phyloP scores from a whole-genome alignment of 2,329 filamentous ascomycete species.

The Gaeumannomyces tritici region DNA sequence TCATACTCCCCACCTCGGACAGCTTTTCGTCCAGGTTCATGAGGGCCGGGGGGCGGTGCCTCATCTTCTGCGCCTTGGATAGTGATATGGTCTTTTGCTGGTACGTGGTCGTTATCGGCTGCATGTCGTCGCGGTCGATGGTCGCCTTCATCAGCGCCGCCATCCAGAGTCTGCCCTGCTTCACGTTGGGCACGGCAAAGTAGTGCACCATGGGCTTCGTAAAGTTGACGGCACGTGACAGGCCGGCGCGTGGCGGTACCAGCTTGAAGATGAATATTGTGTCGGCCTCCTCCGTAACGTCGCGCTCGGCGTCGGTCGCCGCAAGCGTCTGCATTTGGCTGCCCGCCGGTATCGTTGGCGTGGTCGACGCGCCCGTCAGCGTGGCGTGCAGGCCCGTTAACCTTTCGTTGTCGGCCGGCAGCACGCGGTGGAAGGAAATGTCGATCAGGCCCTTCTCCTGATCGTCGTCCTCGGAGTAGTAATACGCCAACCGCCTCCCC shows the following conservation, averaged over 20 bases:
- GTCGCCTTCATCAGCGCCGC: slow-evolving; percentile 97
- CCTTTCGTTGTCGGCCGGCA: slow-evolving; percentile 84
- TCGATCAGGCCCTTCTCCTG: slow-evolving; percentile 95
- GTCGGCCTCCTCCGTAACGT: slow-evolving; percentile 32
- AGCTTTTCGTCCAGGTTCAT: slow-evolving; percentile 56
- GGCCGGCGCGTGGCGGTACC: slow-evolving; percentile 76
- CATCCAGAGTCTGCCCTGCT: slow-evolving; percentile 93
- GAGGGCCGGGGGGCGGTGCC: slow-evolving; percentile 79
- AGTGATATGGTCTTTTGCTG: slow-evolving; percentile 95
- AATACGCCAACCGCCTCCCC: slow-evolving; percentile 85
- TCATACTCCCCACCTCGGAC: slow-evolving; percentile 10
- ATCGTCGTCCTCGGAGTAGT: slow-evolving; percentile 86
- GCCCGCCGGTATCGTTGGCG: slow-evolving; percentile 45
- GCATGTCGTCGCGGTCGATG: slow-evolving; percentile 79
- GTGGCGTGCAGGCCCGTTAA: slow-evolving; percentile 87
- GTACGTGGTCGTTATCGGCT: slow-evolving; percentile 81
- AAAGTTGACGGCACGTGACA: slow-evolving; percentile 89
- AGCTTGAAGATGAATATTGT: slow-evolving; percentile 97
- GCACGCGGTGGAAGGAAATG: slow-evolving; percentile 93
- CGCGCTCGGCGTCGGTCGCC: slow-evolving; percentile 37
- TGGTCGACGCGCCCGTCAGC: slow-evolving; percentile 73
- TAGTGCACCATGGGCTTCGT: slow-evolving; percentile 97
- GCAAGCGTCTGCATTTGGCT: slow-evolving; percentile 35
- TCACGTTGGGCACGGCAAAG: slow-evolving; percentile 87
- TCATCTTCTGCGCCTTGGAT: slow-evolving; percentile 77